Percentiles rank a stretch among this genome's conserved stretches.
These are phyloP conservation scores for Leccinum pellstonianum DNA, from an alignment of 768 basidiomycete genomes.

Conservation along the genomic window DNA sequence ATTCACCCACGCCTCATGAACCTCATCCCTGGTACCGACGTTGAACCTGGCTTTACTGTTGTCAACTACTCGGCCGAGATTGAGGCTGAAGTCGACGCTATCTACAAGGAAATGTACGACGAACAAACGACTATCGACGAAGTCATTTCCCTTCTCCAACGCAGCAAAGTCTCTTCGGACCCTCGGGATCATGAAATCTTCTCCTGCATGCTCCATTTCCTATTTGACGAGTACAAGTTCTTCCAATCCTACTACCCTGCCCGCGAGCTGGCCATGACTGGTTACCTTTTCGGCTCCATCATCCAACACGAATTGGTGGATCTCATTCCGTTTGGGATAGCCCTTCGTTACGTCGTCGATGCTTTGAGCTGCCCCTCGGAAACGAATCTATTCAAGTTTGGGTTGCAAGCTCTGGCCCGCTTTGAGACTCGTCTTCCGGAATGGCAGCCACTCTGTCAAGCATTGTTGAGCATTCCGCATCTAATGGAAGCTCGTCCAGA, in stretches of 20 bases:
- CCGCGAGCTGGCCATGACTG: slow-evolving; percentile 94
- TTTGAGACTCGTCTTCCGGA: slow-evolving; percentile 87
- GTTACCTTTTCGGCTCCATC: slow-evolving; percentile 92
- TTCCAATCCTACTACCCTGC: slow-evolving; percentile 95
- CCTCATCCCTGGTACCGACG: slow-evolving; percentile 79
- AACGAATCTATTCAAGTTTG: slow-evolving; percentile 93
- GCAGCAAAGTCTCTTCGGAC: slow-evolving; percentile 79
- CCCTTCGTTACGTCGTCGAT: slow-evolving; percentile 94
- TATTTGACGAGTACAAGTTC: slow-evolving; percentile 99
- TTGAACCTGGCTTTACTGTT: slow-evolving; percentile 89
- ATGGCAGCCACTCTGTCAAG: slow-evolving; percentile 91
- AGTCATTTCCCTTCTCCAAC: slow-evolving; percentile 84
- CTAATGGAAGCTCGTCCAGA: slow-evolving; percentile 85
- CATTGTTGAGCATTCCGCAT: slow-evolving; percentile 82
- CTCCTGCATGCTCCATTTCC: slow-evolving; percentile 99
- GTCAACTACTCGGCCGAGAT: slow-evolving; percentile 86
- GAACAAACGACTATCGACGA: slow-evolving; percentile 93
- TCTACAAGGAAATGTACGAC: slow-evolving; percentile 98
- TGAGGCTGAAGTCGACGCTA: slow-evolving; percentile 89
- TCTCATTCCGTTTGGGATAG: slow-evolving; percentile 91
- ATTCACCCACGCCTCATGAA: slow-evolving; percentile 97
- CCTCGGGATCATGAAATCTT: slow-evolving; percentile 92
- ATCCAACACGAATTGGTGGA: slow-evolving; percentile 94
- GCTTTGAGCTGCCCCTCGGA: slow-evolving; percentile 89
- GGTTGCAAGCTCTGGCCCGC: slow-evolving; percentile 82